phyloP scores from a whole-genome alignment of 2,329 filamentous ascomycete species.

The Diaporthe sp. region DNA sequence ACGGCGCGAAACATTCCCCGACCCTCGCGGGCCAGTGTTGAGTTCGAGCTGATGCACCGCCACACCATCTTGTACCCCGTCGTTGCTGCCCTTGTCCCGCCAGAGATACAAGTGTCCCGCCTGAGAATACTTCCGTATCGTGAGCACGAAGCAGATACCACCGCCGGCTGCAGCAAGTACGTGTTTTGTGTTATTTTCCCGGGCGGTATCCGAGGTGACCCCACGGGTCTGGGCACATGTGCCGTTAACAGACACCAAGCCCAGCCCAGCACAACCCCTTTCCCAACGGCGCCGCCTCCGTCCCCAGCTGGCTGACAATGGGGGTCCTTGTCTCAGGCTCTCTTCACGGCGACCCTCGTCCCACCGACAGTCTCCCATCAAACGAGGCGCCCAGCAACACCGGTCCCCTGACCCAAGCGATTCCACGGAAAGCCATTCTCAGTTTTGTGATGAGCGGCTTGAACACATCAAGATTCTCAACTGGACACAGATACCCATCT shows the following conservation, averaged over 20 bases:
- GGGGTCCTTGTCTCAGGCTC: not conserved
- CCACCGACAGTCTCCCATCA: not conserved
- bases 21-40: constrained; percentile 27
- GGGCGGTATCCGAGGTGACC: not conserved
- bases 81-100: not conserved
- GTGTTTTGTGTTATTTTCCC: not conserved
- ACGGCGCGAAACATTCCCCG: constrained; percentile 1
- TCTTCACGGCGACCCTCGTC: constrained; percentile 6
- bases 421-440: not conserved
- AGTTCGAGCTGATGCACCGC: constrained; percentile 35
- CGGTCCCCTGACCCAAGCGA: not conserved
- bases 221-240: not conserved
- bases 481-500: constrained; percentile 33
- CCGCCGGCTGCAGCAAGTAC: not conserved
- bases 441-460: constrained; percentile 34
- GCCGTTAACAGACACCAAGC: not conserved
- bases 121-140: not conserved
- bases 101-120: not conserved
- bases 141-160: not conserved
- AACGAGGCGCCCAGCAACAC: not conserved
- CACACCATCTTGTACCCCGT: constrained; percentile 31
- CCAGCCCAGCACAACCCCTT: not conserved
- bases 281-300: too few relatives aligned
- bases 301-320: not conserved
- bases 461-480: constrained; percentile 23